Evolutionary conservation across 2,329 filamentous ascomycete genomes (phyloP), one percentile per base, ranked within the genome.

Genomic region (Pyrenochaeta sp.): DNA sequence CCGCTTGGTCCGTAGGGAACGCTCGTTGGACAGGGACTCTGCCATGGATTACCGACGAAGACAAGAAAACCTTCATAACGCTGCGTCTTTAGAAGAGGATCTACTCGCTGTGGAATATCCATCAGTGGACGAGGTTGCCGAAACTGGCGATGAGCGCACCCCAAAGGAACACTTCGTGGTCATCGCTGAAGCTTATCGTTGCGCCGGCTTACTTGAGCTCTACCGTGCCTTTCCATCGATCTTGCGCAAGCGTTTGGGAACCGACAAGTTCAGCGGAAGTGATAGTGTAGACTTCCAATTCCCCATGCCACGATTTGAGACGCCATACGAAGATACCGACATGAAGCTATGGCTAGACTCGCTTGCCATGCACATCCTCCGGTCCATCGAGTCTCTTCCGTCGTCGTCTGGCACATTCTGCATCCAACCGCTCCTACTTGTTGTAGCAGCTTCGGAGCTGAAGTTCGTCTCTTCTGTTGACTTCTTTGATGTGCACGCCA

Each of bases 201-300:
- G 80, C 52, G 78, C 82, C 2, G 84, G 83, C 0, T 77, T 86
- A 3, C 73, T 86, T 45, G 83, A 86, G 61, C 68, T 86, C 22
- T 86, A 86, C 65, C 81, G 82, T 25, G 80, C 82, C 30, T 86
- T 85, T 54, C 84, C 84, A 2, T 80, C 83, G 30, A 73, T 84
- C 36, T 74, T 84, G 0, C 77, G 76, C n/a, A 78, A 77, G 34
- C 79, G 82, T 44, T 65, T 84, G 9, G 73, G 65, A 54, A 74
- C 59, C 10, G 68, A 68, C 51, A 68, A 66, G 27, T 56, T 64
- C 37, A 64, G 63, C 34, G 65, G 65, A 27, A 56, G 59, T 22
- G 68, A 65, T 19, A 71, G 60, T 19, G 65, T 72, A 15, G 66
- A 74, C 49, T 72, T 75, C 49, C 60, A 66, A 24, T 76, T 76